Evolutionary conservation across 176 grass and related monocot species (phyloP).

Genomic region (Avena eriantha): DNA sequence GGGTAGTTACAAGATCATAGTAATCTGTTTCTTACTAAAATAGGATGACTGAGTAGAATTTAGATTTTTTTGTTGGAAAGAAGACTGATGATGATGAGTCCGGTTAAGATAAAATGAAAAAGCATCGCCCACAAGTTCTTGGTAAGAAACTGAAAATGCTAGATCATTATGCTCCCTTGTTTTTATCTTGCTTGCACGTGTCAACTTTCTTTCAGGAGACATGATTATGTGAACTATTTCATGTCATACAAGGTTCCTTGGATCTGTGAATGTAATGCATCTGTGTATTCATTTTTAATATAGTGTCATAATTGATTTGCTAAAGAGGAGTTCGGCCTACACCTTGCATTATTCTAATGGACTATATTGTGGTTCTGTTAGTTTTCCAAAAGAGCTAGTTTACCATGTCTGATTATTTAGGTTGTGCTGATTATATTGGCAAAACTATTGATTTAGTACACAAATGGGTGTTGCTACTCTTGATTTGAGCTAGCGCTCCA

Average conservation of each 20-base stretch:
- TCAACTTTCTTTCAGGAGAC: not conserved
- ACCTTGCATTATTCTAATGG: conserved; percentile 1
- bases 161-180: not conserved
- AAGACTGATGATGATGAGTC: not conserved
- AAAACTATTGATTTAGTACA: not conserved
- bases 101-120: conserved; percentile 85
- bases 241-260: conserved; percentile 41
- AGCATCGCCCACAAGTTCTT: conserved; percentile 75
- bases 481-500: too few relatives aligned
- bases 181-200: not conserved
- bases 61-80: too few relatives aligned
- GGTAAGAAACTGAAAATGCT: conserved; percentile 56
- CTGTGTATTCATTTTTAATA: conserved; percentile 26
- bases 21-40: too few relatives aligned
- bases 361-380: conserved; percentile 3
- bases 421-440: conserved; percentile 37
- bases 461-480: too few relatives aligned
- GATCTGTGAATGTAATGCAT: conserved; percentile 81
- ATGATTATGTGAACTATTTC: conserved; percentile 33
- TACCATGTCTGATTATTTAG: conserved; percentile 10
- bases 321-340: not conserved
- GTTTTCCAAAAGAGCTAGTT: conserved; percentile 5
- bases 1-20: too few relatives aligned
- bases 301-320: conserved; percentile 6
- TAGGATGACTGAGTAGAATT: too few relatives aligned